A percentile compares a stretch with the other conserved stretches of the same genome.
phyloP scores from a whole-genome alignment of 2,329 filamentous ascomycete genomes.

The Chaetomiaceae sp. region DNA sequence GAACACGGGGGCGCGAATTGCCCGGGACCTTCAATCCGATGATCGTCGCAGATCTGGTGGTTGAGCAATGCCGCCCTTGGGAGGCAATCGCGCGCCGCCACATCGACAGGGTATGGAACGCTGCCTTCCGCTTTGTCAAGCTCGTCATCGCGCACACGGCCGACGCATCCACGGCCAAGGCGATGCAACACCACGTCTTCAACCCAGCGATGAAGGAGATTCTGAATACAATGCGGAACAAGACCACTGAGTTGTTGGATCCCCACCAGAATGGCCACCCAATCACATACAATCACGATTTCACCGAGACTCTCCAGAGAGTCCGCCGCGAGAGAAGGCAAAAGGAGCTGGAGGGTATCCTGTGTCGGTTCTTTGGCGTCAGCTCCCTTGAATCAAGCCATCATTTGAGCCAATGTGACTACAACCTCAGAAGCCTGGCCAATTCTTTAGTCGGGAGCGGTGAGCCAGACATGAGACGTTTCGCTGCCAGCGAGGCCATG shows the following conservation, averaged over 20 bases:
- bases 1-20: slow-evolving; percentile 49
- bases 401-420: background rate
- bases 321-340: slow-evolving; percentile 24
- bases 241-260: slow-evolving; percentile 43
- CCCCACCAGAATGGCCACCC: slow-evolving; percentile 42
- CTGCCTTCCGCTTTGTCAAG: slow-evolving; percentile 45
- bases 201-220: slow-evolving; percentile 24
- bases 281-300: slow-evolving; percentile 51
- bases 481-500: slow-evolving; percentile 32
- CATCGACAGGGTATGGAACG: slow-evolving; percentile 43
- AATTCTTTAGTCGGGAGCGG: background rate
- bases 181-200: slow-evolving; percentile 32
- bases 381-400: background rate
- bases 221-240: slow-evolving; percentile 36
- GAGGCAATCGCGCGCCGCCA: slow-evolving; percentile 44
- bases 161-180: slow-evolving; percentile 35
- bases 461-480: slow-evolving; percentile 27
- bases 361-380: slow-evolving; percentile 7
- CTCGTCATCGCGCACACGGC: slow-evolving; percentile 39
- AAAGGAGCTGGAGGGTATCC: background rate
- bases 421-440: slow-evolving; percentile 8
- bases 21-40: slow-evolving; percentile 58
- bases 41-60: slow-evolving; percentile 56
- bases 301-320: slow-evolving; percentile 37
- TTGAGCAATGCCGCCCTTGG: slow-evolving; percentile 55